Percentiles rank a stretch among this genome's conserved stretches.
phyloP scores from a whole-genome alignment of 441 rosid genomes.

The Heliophila coronopifolia region DNA sequence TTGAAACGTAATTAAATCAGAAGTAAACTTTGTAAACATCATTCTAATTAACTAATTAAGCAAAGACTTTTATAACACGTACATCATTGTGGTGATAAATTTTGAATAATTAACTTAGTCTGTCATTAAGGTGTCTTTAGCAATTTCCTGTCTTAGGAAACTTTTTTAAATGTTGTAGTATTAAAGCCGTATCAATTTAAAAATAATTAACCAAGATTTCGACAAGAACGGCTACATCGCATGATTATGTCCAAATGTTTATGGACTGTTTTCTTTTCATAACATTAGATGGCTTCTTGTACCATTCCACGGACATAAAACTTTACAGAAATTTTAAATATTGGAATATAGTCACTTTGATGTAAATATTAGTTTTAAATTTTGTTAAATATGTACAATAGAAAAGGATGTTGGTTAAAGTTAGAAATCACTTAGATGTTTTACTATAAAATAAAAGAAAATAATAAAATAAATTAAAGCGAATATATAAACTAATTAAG shows the following conservation, averaged over 20 bases:
- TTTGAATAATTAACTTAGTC: background rate
- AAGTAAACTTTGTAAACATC: background rate
- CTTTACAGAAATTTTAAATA: no score
- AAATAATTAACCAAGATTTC: constrained; percentile 2
- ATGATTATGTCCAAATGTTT: constrained; percentile 16
- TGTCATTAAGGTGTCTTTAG: no score
- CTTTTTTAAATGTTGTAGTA: background rate
- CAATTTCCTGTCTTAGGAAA: no score
- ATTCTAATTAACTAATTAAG: background rate
- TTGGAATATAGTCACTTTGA: no score
- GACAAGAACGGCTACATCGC: constrained; percentile 19
- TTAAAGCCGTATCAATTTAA: background rate
- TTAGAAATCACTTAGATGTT: no score
- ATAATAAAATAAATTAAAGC: background rate
- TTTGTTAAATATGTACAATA: no score
- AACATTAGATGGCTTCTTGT: no score
- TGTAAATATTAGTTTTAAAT: no score
- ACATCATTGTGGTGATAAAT: constrained; percentile 3
- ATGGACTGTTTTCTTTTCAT: background rate
- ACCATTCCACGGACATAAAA: no score
- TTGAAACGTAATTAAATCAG: background rate
- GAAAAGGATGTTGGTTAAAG: no score
- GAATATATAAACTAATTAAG: background rate
- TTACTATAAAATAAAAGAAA: no score
- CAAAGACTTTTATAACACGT: constrained; percentile 21